phyloP scores from a whole-genome alignment of 768 basidiomycete genomes.

The Psilocybe cyanescens region DNA sequence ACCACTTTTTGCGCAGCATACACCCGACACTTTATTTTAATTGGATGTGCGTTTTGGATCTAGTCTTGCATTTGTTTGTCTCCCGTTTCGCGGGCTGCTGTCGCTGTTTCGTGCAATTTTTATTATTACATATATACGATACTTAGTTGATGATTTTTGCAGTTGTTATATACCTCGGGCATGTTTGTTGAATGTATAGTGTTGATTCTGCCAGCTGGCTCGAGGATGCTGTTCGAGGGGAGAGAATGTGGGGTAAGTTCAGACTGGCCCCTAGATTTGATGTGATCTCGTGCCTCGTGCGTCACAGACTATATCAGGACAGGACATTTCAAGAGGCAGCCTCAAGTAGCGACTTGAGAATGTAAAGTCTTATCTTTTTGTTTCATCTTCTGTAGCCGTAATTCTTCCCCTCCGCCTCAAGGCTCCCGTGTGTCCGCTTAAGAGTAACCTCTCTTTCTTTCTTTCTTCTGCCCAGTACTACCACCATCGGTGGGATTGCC shows the following conservation, averaged over 20 bases:
- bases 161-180: constrained; percentile 13
- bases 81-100: constrained; percentile 23
- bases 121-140: constrained; percentile 30
- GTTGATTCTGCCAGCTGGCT: constrained; percentile 20
- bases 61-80: constrained; percentile 26
- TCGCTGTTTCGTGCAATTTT: constrained; percentile 19
- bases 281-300: constrained; percentile 28
- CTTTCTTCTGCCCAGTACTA: constrained; percentile 17
- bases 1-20: constrained; percentile 16
- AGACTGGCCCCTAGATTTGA: neutral
- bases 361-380: constrained; percentile 29
- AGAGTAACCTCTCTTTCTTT: constrained; percentile 58
- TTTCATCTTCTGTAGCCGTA: constrained; percentile 10
- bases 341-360: constrained; percentile 34
- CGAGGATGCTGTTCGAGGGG: constrained; percentile 7
- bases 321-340: constrained; percentile 33
- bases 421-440: constrained; percentile 39
- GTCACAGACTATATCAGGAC: constrained; percentile 22
- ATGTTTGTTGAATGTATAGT: constrained; percentile 5
- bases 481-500: constrained; percentile 18
- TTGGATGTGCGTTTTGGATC: constrained; percentile 29
- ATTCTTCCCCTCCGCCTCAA: constrained; percentile 14
- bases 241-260: constrained; percentile 10
- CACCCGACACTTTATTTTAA: constrained; percentile 26
- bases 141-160: constrained; percentile 20